phyloP scores from a whole-genome alignment of 345 rosid genomes.

The Reutealis trisperma region DNA sequence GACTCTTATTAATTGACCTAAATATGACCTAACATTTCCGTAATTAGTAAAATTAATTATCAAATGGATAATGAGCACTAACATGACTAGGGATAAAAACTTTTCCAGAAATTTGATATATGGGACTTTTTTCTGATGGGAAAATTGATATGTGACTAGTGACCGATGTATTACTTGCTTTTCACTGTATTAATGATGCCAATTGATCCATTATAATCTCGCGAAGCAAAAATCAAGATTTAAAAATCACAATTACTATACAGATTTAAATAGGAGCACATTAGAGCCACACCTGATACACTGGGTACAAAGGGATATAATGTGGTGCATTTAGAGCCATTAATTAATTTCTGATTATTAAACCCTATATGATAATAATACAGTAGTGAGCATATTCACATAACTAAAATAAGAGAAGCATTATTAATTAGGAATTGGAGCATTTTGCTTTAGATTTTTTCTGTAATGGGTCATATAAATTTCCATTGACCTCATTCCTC shows the following conservation, averaged over 20 bases:
- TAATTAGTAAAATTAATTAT: background rate
- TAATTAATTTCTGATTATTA: constrained; percentile 11
- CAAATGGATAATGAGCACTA: constrained; percentile 20
- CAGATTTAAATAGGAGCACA: constrained; percentile 22
- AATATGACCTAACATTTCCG: constrained; percentile 5
- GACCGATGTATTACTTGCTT: constrained; percentile 6
- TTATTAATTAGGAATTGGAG: constrained; percentile 22
- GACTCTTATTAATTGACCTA: background rate
- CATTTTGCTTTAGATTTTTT: constrained; percentile 23
- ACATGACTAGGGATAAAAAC: constrained; percentile 13
- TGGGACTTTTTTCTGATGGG: background rate
- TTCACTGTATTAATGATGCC: background rate
- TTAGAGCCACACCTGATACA: background rate
- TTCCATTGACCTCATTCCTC: constrained; percentile 43
- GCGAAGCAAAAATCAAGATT: constrained; percentile 3
- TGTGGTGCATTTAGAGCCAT: constrained; percentile 19
- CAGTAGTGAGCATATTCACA: constrained; percentile 29
- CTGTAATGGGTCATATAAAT: constrained; percentile 34
- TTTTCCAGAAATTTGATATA: constrained; percentile 24
- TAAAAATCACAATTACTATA: constrained; percentile 7
- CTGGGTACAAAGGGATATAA: constrained; percentile 2
- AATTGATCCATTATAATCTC: constrained; percentile 15
- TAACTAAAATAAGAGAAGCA: constrained; percentile 28
- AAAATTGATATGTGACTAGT: background rate
- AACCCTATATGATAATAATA: constrained; percentile 5